A percentile compares a stretch with the other conserved stretches of the same genome.
phyloP scores from a whole-genome alignment of 148 eudicot genomes.

The Vaccinium macrocarpon region DNA sequence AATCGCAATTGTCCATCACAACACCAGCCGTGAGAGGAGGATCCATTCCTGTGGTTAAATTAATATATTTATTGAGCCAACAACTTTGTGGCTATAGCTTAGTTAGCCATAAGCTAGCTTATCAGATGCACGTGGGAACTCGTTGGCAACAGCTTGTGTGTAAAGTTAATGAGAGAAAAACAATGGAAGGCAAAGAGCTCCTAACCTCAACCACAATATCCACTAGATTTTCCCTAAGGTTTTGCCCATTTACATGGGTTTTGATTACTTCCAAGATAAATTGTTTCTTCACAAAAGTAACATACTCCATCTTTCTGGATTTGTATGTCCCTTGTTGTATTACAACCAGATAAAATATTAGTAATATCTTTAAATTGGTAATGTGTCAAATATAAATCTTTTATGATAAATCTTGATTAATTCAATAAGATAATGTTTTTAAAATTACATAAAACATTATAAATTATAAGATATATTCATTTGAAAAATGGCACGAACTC shows the following conservation, averaged over 20 bases:
- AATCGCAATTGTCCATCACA: no score
- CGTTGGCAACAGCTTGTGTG: neutral
- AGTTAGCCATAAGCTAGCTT: neutral
- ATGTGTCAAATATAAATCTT: no score
- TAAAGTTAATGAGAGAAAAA: neutral
- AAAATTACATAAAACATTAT: no score
- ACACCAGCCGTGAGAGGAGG: no score
- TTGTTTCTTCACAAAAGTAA: constrained; percentile 6
- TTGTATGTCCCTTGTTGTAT: no score
- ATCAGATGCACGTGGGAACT: neutral
- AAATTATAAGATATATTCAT: no score
- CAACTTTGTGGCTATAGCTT: neutral
- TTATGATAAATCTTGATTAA: no score
- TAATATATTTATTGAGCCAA: neutral
- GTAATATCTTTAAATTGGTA: no score
- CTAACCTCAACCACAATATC: constrained; percentile 16
- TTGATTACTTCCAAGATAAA: constrained; percentile 7
- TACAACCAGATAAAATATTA: no score
- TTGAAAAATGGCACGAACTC: no score
- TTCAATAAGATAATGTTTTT: no score
- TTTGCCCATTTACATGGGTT: neutral
- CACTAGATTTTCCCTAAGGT: neutral
- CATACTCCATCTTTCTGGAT: no score
- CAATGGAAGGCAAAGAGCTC: neutral
- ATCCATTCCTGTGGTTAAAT: neutral